A percentile compares a stretch with the other conserved stretches of the same genome.
Conservation (phyloP, 2,329 filamentous ascomycete genomes). For the Beauveria varroae region DNA sequence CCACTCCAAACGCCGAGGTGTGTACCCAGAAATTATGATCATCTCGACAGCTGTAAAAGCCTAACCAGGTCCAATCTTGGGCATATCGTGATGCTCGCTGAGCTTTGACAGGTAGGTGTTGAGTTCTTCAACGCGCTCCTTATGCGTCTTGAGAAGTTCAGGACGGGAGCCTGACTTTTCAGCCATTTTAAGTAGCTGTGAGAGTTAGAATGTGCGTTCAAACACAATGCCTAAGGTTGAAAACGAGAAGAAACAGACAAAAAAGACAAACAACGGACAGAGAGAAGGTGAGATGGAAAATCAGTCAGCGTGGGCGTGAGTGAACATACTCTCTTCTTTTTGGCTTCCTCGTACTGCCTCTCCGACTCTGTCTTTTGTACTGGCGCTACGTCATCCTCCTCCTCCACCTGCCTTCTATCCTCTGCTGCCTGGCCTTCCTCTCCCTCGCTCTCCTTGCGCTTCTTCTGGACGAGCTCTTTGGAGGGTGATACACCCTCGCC, state of each 20-base stretch:
- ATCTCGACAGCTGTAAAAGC: not conserved
- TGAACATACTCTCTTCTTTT: slow-evolving; percentile 65
- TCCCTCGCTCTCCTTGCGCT: slow-evolving; percentile 14
- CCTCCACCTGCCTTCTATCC: slow-evolving; percentile 25
- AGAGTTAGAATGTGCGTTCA: not conserved
- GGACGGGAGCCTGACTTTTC: slow-evolving; percentile 49
- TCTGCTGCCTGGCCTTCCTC: slow-evolving; percentile 23
- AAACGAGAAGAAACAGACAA: not conserved
- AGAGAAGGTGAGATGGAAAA: no score
- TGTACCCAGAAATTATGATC: not conserved
- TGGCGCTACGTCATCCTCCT: slow-evolving; percentile 18
- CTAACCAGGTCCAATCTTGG: slow-evolving; percentile 56
- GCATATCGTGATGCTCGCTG: slow-evolving; percentile 98
- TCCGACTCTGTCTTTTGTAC: slow-evolving; percentile 76
- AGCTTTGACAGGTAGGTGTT: slow-evolving; percentile 88
- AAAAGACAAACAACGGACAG: not conserved
- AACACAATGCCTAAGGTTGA: no score
- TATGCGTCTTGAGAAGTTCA: slow-evolving; percentile 91
- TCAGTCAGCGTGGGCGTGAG: not conserved
- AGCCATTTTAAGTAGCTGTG: slow-evolving; percentile 70
- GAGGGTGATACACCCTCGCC: slow-evolving; percentile 20
- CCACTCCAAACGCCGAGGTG: not conserved
- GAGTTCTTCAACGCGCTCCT: slow-evolving; percentile 89
- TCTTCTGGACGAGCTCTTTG: slow-evolving; percentile 19
- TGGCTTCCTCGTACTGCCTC: slow-evolving; percentile 69